phyloP scores from a whole-genome alignment of 176 grass and related monocot genomes.

The Eleusine indica region DNA sequence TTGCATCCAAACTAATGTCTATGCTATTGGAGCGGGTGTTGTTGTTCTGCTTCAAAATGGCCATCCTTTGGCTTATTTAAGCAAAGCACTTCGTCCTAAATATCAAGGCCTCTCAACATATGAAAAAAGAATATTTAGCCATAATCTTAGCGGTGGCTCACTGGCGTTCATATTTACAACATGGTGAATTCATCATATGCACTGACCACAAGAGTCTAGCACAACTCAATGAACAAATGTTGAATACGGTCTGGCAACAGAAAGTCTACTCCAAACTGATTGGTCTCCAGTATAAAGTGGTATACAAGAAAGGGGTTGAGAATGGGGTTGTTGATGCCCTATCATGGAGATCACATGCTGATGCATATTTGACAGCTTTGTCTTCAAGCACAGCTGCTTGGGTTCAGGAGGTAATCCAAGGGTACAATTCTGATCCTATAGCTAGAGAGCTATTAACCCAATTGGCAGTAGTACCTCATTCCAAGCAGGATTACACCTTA shows the following conservation, averaged over 20 bases:
- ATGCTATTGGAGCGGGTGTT: too few relatives aligned
- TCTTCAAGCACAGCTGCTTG: neutral
- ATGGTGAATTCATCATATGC: neutral
- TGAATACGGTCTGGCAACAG: neutral
- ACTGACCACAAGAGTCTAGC: neutral
- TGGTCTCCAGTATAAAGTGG: neutral
- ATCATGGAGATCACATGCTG: accelerated
- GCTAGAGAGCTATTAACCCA: too few relatives aligned
- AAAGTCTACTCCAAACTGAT: neutral
- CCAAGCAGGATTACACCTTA: neutral
- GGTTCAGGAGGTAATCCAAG: neutral
- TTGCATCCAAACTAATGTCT: too few relatives aligned
- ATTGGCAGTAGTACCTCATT: too few relatives aligned
- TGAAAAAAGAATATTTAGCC: neutral
- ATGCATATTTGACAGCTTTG: neutral
- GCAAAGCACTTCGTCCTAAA: too few relatives aligned
- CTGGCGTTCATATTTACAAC: neutral
- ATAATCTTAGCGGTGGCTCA: neutral
- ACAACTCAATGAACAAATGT: neutral
- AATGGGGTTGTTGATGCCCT: neutral
- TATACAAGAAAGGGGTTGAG: neutral
- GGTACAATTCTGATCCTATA: neutral
- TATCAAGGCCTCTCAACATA: too few relatives aligned
- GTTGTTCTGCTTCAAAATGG: too few relatives aligned
- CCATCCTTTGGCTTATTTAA: too few relatives aligned